These are phyloP conservation scores for Aphanomyces invadans DNA, from an alignment of 352 stramenopile genomes.

Conservation along the genomic window DNA sequence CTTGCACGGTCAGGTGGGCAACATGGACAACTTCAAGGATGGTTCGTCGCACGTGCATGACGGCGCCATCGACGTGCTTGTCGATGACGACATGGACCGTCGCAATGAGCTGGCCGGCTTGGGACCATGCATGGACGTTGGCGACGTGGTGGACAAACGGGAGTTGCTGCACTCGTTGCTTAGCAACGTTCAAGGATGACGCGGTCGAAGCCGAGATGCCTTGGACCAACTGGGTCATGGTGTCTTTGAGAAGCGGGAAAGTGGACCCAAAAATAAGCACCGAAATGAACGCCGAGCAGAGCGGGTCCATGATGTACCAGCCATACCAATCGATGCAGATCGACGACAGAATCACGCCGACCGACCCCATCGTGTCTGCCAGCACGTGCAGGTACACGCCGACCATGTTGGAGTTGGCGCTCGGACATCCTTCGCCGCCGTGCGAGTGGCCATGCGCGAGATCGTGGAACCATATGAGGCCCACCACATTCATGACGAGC, in stretches of 20 bases:
- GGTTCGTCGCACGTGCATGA: background rate
- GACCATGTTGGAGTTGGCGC: slow-evolving; percentile 86
- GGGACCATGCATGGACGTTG: slow-evolving; percentile 2
- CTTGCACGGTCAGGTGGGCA: too few species aligned
- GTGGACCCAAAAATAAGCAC: slow-evolving; percentile 81
- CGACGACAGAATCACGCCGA: slow-evolving; percentile 85
- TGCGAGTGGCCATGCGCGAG: slow-evolving; percentile 70
- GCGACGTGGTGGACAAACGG: background rate
- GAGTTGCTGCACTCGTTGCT: background rate
- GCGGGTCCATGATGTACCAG: slow-evolving; percentile 76
- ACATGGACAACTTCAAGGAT: background rate
- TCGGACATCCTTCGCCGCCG: background rate
- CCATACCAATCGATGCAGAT: slow-evolving; percentile 76
- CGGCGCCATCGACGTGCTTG: background rate
- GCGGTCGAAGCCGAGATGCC: slow-evolving; percentile 33
- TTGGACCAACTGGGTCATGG: slow-evolving; percentile 60
- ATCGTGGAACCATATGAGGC: slow-evolving; percentile 87
- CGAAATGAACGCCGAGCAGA: slow-evolving; percentile 76
- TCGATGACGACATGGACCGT: background rate
- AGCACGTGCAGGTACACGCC: slow-evolving; percentile 87
- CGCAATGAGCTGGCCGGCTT: background rate
- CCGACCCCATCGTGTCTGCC: slow-evolving; percentile 80
- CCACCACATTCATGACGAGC: slow-evolving; percentile 79
- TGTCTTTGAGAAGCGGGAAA: slow-evolving; percentile 65
- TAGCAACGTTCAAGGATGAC: background rate